These are phyloP conservation scores for Leccinum angustisporum DNA, from an alignment of 1,284 basidiomycete species.

Conservation along the genomic window DNA sequence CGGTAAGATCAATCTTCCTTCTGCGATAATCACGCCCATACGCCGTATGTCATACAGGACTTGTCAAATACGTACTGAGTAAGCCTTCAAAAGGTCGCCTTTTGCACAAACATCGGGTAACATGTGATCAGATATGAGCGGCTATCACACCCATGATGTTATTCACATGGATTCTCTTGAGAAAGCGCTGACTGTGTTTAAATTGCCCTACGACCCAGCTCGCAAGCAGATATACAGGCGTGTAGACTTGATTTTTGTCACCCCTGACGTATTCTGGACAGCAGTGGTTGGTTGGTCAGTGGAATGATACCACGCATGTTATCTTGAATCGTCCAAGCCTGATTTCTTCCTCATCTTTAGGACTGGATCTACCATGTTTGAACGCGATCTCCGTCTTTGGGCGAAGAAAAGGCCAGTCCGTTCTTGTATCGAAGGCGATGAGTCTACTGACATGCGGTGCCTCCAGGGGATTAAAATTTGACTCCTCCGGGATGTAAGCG, in stretches of 20 bases:
- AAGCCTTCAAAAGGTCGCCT: conserved; percentile 25
- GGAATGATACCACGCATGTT: neutral
- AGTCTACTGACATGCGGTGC: conserved; percentile 11
- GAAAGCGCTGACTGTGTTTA: conserved; percentile 69
- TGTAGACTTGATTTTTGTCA: conserved; percentile 74
- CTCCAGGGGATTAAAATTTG: conserved; percentile 71
- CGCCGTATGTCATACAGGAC: conserved; percentile 37
- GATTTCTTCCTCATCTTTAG: conserved; percentile 37
- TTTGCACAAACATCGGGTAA: conserved; percentile 19
- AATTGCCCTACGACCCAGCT: conserved; percentile 43
- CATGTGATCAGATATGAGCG: conserved; percentile 46
- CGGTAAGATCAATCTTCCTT: conserved; percentile 39
- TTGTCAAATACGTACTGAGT: conserved; percentile 72
- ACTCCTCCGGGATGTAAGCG: conserved; percentile 73
- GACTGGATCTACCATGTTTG: conserved; percentile 81
- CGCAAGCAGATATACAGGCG: conserved; percentile 50
- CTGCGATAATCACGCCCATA: neutral
- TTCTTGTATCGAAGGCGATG: conserved; percentile 8
- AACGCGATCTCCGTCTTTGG: conserved; percentile 73
- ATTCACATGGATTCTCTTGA: conserved; percentile 69
- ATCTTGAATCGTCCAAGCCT: neutral
- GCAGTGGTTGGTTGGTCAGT: conserved; percentile 76
- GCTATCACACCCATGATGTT: conserved; percentile 53
- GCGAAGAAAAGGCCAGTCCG: conserved; percentile 60
- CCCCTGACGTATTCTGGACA: conserved; percentile 70